Conservation (phyloP, 2,329 filamentous ascomycete genomes). For the Trichoderma harzianum region DNA sequence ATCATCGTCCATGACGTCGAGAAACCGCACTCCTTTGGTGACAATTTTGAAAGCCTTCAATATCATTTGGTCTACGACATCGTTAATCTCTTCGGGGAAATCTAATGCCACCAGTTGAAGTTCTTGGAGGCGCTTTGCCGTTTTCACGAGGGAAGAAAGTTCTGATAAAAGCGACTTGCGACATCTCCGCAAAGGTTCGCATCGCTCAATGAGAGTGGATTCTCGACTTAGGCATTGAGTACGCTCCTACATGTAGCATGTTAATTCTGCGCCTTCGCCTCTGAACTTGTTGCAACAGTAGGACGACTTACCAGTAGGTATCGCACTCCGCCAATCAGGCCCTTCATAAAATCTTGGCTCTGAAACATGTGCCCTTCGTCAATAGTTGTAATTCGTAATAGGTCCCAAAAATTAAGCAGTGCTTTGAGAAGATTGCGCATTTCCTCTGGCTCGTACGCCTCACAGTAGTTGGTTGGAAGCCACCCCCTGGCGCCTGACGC, state of each 20-base stretch:
- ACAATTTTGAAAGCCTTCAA: constrained; percentile 91
- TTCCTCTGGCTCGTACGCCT: constrained; percentile 84
- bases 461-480: constrained; percentile 98
- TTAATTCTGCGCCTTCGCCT: constrained; percentile 8
- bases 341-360: constrained; percentile 91
- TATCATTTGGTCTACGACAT: constrained; percentile 87
- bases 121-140: constrained; percentile 80
- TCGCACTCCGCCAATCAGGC: constrained; percentile 88
- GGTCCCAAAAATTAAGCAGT: constrained; percentile 87
- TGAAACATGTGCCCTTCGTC: constrained; percentile 76
- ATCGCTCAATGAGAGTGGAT: constrained; percentile 67
- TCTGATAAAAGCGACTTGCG: constrained; percentile 88
- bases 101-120: constrained; percentile 51
- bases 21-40: constrained; percentile 83
- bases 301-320: constrained; percentile 71
- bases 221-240: constrained; percentile 86
- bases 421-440: constrained; percentile 83
- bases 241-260: constrained; percentile 60
- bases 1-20: constrained; percentile 77
- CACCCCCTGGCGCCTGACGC: constrained; percentile 84
- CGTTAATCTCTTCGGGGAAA: constrained; percentile 59
- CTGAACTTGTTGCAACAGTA: not conserved
- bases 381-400: constrained; percentile 73
- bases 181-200: constrained; percentile 72
- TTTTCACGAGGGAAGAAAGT: constrained; percentile 83